These are phyloP conservation scores for Pichia sp. DNA, from an alignment of 1,139 yeast species.

Conservation along the genomic window DNA sequence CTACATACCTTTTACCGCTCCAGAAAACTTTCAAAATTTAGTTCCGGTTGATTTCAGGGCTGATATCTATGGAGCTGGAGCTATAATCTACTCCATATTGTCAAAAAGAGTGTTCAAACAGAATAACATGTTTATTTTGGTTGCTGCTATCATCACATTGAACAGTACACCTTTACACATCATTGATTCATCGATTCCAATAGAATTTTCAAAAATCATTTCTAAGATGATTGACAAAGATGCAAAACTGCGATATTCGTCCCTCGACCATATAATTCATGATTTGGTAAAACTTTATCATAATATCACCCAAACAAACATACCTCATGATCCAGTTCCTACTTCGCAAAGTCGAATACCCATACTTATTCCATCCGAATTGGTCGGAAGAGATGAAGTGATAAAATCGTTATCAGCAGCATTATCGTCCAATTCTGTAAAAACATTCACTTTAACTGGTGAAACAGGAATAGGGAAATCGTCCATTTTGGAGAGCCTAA, in stretches of 20 bases:
- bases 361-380: constrained; percentile 33
- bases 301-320: constrained; percentile 10
- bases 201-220: constrained; percentile 38
- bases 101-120: constrained; percentile 45
- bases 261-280: constrained; percentile 37
- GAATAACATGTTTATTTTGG: constrained; percentile 40
- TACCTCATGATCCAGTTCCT: neutral
- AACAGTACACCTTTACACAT: constrained; percentile 41
- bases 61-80: constrained; percentile 50
- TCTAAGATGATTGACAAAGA: constrained; percentile 44
- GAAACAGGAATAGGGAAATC: constrained; percentile 50
- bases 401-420: constrained; percentile 31
- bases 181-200: constrained; percentile 39
- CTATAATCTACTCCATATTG: constrained; percentile 46
- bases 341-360: constrained; percentile 12
- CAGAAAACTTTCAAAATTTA: constrained; percentile 46
- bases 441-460: constrained; percentile 40
- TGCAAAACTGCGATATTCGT: constrained; percentile 41
- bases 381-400: constrained; percentile 39
- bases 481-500: constrained; percentile 40
- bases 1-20: constrained; percentile 48
- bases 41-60: constrained; percentile 46
- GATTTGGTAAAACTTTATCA: constrained; percentile 35
- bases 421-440: constrained; percentile 33
- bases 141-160: constrained; percentile 42